Percentiles rank a stretch among this genome's conserved stretches.
These are phyloP conservation scores for Entamoeba histolytica DNA, from an alignment of 208 protist species.

Conservation along the genomic window DNA sequence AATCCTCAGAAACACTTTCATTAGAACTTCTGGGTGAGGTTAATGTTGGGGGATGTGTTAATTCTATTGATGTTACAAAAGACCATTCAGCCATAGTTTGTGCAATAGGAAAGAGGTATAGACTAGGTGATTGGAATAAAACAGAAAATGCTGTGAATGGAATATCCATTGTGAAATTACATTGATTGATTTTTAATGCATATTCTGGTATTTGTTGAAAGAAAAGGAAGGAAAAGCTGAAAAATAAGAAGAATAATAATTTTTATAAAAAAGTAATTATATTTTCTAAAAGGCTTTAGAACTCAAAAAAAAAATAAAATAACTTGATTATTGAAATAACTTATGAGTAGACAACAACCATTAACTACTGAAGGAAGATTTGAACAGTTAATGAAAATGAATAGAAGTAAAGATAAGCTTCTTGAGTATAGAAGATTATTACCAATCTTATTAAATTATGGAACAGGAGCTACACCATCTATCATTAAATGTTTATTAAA, in stretches of 20 bases:
- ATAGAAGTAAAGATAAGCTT: background rate
- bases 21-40: background rate
- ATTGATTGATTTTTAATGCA: background rate
- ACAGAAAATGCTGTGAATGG: background rate
- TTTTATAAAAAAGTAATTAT: too few relatives aligned
- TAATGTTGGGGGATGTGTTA: background rate
- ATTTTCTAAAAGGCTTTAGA: too few relatives aligned
- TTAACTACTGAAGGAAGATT: background rate
- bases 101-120: background rate
- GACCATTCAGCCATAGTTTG: background rate
- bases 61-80: background rate
- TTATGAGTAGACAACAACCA: background rate
- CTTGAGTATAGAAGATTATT: background rate
- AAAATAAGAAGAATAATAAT: too few relatives aligned
- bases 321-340: background rate
- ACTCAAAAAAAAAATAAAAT: too few relatives aligned
- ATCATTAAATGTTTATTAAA: background rate
- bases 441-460: background rate
- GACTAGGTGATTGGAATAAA: background rate
- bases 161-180: background rate
- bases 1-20: background rate
- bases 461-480: background rate
- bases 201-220: too few relatives aligned
- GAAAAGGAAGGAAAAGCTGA: too few relatives aligned
- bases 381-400: background rate